Percentiles rank a stretch among this genome's conserved stretches.
phyloP scores from a whole-genome alignment of 352 stramenopile species.

The Globisporangium uncinulatum region DNA sequence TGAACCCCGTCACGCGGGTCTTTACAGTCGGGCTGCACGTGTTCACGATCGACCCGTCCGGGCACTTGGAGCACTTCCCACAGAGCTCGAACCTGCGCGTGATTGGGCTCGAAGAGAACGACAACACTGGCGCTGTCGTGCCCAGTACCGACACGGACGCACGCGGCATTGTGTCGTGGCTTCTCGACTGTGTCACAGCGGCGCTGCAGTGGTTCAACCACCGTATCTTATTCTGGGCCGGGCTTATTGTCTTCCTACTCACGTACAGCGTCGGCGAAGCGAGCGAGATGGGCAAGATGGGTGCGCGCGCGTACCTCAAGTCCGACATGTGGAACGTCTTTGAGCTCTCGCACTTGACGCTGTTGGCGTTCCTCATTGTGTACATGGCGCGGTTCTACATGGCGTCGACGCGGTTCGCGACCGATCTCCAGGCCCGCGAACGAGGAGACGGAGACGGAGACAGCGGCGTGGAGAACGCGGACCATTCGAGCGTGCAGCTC shows the following conservation, averaged over 20 bases:
- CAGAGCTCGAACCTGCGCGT: conserved; percentile 82
- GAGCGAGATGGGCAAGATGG: conserved; percentile 78
- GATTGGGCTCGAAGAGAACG: conserved; percentile 61
- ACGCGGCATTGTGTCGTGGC: not conserved
- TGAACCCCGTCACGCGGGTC: conserved; percentile 86
- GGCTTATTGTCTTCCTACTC: conserved; percentile 62
- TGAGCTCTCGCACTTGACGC: conserved; percentile 68
- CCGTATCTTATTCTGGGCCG: conserved; percentile 63
- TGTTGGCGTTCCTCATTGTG: conserved; percentile 54
- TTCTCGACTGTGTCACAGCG: conserved; percentile 6
- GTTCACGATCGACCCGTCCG: conserved; percentile 73
- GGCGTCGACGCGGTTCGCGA: conserved; percentile 42
- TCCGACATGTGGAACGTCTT: conserved; percentile 89
- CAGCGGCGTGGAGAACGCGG: conserved; percentile 35
- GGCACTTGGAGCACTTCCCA: conserved; percentile 74
- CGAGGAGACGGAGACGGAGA: no score
- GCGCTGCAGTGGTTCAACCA: conserved; percentile 38
- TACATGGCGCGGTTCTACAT: conserved; percentile 69
- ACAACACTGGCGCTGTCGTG: conserved; percentile 11
- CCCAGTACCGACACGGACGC: not conserved
- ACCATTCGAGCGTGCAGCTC: conserved; percentile 56
- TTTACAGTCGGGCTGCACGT: conserved; percentile 85
- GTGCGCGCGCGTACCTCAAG: conserved; percentile 58
- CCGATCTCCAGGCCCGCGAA: conserved; percentile 24
- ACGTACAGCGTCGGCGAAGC: conserved; percentile 79